Conservation (phyloP, 2,329 filamentous ascomycete genomes). For the Xylariaceae sp. region DNA sequence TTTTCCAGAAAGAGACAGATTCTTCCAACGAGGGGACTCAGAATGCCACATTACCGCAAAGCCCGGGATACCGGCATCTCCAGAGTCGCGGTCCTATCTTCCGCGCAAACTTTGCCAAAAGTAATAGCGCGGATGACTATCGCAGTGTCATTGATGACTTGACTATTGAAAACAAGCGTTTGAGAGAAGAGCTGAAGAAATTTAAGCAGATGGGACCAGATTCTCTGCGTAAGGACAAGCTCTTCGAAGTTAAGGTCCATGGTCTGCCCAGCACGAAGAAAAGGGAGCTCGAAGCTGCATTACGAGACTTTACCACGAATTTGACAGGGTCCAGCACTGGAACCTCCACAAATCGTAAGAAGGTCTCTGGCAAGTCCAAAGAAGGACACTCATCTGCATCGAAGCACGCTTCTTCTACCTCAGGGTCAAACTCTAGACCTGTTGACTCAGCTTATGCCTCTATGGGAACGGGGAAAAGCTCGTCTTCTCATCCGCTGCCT, state of each 20-base stretch:
- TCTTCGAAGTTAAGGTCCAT: conserved; percentile 80
- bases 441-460: conserved; percentile 64
- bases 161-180: conserved; percentile 74
- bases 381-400: conserved; percentile 42
- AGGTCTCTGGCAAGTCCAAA: conserved; percentile 36
- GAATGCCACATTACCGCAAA: conserved; percentile 23
- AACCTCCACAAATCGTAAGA: conserved; percentile 40
- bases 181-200: conserved; percentile 67
- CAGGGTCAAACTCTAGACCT: conserved; percentile 48
- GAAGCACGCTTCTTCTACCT: conserved; percentile 49
- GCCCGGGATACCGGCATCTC: conserved; percentile 25
- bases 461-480: conserved; percentile 51
- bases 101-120: conserved; percentile 37
- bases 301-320: conserved; percentile 64
- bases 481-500: conserved; percentile 37
- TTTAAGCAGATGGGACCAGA: conserved; percentile 64
- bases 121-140: conserved; percentile 67
- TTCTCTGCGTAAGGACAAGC: conserved; percentile 65
- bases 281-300: conserved; percentile 66
- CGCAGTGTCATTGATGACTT: conserved; percentile 82
- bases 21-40: conserved; percentile 45
- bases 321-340: conserved; percentile 48
- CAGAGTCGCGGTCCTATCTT: conserved; percentile 24
- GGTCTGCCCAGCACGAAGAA: conserved; percentile 67
- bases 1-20: conserved; percentile 49